phyloP scores from a whole-genome alignment of 2,329 filamentous ascomycete genomes.

The Chaetomium sp. region DNA sequence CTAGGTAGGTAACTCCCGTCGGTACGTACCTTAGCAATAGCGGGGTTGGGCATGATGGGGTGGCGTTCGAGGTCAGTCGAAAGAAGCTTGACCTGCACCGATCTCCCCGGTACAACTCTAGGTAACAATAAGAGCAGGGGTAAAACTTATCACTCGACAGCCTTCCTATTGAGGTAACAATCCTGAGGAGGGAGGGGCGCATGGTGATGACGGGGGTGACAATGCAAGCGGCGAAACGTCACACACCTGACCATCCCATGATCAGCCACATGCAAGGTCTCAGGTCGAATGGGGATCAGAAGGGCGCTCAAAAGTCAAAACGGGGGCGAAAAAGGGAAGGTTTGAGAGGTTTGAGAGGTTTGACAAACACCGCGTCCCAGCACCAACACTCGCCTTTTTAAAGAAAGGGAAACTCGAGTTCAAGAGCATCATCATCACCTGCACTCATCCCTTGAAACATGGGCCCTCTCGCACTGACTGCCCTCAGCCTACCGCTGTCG shows the following conservation, averaged over 20 bases:
- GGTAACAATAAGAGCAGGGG: neutral
- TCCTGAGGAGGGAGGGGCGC: neutral
- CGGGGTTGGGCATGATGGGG: neutral
- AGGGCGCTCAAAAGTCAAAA: neutral
- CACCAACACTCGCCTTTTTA: neutral
- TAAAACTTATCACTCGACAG: neutral
- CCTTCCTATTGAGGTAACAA: neutral
- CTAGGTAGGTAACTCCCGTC: neutral
- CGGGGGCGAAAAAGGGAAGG: neutral
- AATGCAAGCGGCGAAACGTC: neutral
- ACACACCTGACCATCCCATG: neutral
- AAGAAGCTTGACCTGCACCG: neutral
- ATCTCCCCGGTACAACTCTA: neutral
- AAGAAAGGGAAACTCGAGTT: neutral
- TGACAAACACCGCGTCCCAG: neutral
- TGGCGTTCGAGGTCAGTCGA: neutral
- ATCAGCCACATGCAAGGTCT: neutral
- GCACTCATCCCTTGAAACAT: constrained; percentile 2
- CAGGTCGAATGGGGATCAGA: neutral
- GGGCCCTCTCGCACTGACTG: constrained; percentile 1
- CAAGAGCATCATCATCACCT: neutral
- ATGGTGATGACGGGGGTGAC: neutral
- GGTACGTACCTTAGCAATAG: neutral
- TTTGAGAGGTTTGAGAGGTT: too few species aligned
- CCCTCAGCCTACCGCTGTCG: constrained; percentile 17